Evolutionary conservation across 2,329 filamentous ascomycete genomes (phyloP).

Genomic region (Arthrobotrys conoides): DNA sequence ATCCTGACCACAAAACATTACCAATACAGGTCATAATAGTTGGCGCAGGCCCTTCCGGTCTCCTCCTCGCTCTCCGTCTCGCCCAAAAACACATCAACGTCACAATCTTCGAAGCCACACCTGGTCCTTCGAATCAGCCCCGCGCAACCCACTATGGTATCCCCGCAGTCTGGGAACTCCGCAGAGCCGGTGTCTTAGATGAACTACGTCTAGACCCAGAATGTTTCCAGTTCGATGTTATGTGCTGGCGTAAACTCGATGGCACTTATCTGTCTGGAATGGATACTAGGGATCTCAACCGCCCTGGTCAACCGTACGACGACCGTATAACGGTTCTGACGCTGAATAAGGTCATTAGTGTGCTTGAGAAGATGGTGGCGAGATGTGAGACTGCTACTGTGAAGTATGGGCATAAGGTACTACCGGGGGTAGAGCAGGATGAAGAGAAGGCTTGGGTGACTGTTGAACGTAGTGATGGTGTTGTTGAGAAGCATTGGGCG

Average conservation of each 20-base stretch:
- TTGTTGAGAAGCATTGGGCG: constrained; percentile 66
- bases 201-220: constrained; percentile 68
- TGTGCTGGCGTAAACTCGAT: constrained; percentile 69
- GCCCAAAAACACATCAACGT: constrained; percentile 71
- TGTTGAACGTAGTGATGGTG: constrained; percentile 29
- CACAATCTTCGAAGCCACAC: constrained; percentile 72
- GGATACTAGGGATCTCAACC: constrained; percentile 62
- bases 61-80: constrained; percentile 71
- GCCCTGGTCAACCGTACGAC: constrained; percentile 65
- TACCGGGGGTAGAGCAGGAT: constrained; percentile 69
- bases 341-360: constrained; percentile 68
- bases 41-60: constrained; percentile 71
- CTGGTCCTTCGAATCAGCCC: constrained; percentile 73
- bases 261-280: constrained; percentile 66
- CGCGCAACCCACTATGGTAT: constrained; percentile 76
- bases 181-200: constrained; percentile 74
- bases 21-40: constrained; percentile 68
- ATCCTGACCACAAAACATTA: not conserved
- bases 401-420: constrained; percentile 70
- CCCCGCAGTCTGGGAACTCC: constrained; percentile 73
- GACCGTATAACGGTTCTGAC: constrained; percentile 69
- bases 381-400: constrained; percentile 66
- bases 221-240: constrained; percentile 67
- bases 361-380: constrained; percentile 68
- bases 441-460: constrained; percentile 60